Conservation (phyloP, 164 flowering plant genomes). For the Houttuynia cordata region DNA sequence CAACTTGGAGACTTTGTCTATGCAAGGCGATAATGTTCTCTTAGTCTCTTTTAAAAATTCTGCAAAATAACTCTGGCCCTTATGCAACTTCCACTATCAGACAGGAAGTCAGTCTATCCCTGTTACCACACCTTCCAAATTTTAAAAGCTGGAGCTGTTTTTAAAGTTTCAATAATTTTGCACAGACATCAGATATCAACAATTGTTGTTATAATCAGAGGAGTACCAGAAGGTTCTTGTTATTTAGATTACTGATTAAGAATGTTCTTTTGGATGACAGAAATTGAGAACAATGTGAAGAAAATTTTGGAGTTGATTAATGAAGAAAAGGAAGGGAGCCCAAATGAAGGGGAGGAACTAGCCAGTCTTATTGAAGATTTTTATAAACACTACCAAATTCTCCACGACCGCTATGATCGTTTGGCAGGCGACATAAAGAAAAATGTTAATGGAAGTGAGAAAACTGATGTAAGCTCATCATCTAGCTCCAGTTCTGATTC, state of each 20-base stretch:
- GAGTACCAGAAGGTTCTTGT: neutral
- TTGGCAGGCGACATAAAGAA: slow-evolving; percentile 17
- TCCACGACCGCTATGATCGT: slow-evolving; percentile 12
- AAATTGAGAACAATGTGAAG: slow-evolving; percentile 6
- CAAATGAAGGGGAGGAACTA: slow-evolving; percentile 6
- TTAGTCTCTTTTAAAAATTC: too few relatives aligned
- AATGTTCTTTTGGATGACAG: slow-evolving; percentile 3
- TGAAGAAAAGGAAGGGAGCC: slow-evolving; percentile 5
- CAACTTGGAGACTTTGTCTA: neutral
- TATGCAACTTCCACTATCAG: too few relatives aligned
- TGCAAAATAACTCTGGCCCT: too few relatives aligned
- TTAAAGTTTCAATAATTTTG: too few relatives aligned
- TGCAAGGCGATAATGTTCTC: neutral
- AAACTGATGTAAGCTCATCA: slow-evolving; percentile 10
- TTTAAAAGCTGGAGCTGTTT: too few relatives aligned
- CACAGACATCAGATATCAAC: neutral
- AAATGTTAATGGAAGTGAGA: slow-evolving; percentile 6
- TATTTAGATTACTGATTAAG: neutral
- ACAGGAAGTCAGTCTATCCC: too few relatives aligned
- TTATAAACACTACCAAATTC: slow-evolving; percentile 2
- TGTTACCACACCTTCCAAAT: too few relatives aligned
- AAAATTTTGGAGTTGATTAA: slow-evolving; percentile 5
- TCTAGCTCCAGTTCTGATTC: slow-evolving; percentile 34
- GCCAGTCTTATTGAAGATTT: slow-evolving; percentile 6
- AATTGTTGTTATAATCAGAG: neutral